Evolutionary conservation across 23 red algal species (phyloP), one percentile per base, ranked within the genome.

Genomic region (Cyanidioschyzon merolae): DNA sequence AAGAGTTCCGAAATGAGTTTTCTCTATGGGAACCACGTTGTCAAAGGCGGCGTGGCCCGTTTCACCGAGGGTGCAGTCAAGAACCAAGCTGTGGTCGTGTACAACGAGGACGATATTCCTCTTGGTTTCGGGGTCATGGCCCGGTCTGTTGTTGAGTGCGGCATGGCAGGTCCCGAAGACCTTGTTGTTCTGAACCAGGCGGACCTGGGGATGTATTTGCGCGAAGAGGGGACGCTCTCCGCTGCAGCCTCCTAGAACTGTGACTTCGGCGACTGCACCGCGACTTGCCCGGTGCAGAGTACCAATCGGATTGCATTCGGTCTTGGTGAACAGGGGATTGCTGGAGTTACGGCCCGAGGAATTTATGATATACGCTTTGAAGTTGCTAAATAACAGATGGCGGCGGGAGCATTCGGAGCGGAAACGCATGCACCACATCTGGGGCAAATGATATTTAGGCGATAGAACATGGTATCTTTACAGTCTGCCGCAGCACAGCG

Each of bases 181-280:
- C 87, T 97, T 24, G 82, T 97, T 34, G 93, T 97, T 17, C 78
- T 97, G 41, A 77, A 97, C 82, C 93, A 97, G 75, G 93, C 88
- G 16, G 93, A 97, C 68, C 31, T 97, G 25, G 93, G 93, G 27
- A 82, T 82, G 76, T 97, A 97, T 50, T 76, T 97, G 37, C 67
- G 93, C 75, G 83, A 87, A 17, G 93, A 97, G 85, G 88, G 80
- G 0, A 78, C 36, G 35, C 80, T 75, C 15, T 85, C 89, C 21
- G 93, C 88, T 34, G 90, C 86, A 1, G 93, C 88, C 0, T 51
- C 90, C 12, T 95, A 84, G 39, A n/a, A n/a, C n/a, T n/a, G n/a
- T n/a, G n/a, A n/a, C n/a, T n/a, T n/a, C n/a, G n/a, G n/a, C n/a
- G n/a, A n/a, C n/a, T n/a, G n/a, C n/a, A n/a, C n/a, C n/a, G n/a